Conservation (phyloP, 768 basidiomycete species). For the Hygrocybe coccinea region DNA sequence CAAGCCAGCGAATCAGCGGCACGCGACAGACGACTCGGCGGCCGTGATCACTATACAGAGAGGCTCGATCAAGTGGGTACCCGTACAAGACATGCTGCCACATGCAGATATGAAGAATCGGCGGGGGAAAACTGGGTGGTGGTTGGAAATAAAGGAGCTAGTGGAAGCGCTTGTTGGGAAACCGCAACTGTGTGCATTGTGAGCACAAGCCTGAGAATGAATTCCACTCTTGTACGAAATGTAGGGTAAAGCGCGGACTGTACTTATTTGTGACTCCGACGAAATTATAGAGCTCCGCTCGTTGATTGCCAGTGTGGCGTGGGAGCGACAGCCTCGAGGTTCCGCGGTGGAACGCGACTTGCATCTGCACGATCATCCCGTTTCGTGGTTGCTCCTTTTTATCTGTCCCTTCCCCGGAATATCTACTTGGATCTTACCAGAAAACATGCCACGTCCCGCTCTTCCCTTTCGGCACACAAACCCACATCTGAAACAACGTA, state of each 20-base stretch:
- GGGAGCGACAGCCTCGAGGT: too few species aligned
- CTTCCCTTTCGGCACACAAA: slow-evolving; percentile 50
- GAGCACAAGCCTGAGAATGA: too few species aligned
- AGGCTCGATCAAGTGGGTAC: slow-evolving; percentile 73
- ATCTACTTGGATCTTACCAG: slow-evolving; percentile 5
- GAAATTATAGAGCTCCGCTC: too few species aligned
- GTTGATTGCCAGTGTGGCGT: too few species aligned
- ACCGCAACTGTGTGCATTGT: slow-evolving; percentile 39
- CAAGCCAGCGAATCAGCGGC: slow-evolving; percentile 49
- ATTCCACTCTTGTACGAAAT: too few species aligned
- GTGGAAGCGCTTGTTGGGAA: slow-evolving; percentile 71
- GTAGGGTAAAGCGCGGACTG: too few species aligned
- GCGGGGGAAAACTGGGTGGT: slow-evolving; percentile 75
- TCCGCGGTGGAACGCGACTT: too few species aligned
- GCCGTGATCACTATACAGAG: slow-evolving; percentile 91
- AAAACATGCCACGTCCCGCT: slow-evolving; percentile 42
- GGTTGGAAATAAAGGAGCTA: slow-evolving; percentile 62
- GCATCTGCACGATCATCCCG: too few species aligned
- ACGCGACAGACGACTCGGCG: slow-evolving; percentile 61
- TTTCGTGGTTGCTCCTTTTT: neutral
- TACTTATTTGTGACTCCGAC: too few species aligned
- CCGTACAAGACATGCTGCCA: slow-evolving; percentile 75
- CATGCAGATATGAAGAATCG: slow-evolving; percentile 91
- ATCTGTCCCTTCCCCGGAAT: neutral
- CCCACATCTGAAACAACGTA: slow-evolving; percentile 42